Conservation (phyloP, 768 basidiomycete genomes). For the Podaxis sp. region DNA sequence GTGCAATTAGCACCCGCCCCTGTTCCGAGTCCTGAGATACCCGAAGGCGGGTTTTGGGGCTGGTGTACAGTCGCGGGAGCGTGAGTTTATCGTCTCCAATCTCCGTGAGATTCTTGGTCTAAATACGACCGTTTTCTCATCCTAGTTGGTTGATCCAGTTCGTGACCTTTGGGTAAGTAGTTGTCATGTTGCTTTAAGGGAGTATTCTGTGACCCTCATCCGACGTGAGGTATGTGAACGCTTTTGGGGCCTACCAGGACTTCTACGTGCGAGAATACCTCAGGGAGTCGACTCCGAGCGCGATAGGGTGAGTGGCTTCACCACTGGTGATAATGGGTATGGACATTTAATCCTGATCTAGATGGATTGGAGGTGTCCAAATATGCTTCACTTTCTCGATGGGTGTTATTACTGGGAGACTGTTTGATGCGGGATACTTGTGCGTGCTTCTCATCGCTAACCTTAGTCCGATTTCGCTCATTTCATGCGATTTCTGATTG, state of each 20-base stretch:
- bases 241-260: conserved; percentile 28
- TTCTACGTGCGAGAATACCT: conserved; percentile 27
- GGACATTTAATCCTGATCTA: conserved; percentile 11
- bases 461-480: neutral
- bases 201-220: neutral
- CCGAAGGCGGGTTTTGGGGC: conserved; percentile 13
- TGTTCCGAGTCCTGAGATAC: conserved; percentile 1
- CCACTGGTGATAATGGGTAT: neutral
- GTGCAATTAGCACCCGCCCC: neutral
- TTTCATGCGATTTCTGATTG: neutral
- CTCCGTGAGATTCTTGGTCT: neutral
- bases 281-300: conserved; percentile 18
- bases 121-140: neutral
- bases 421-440: conserved; percentile 53
- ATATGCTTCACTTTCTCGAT: conserved; percentile 43
- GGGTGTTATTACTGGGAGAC: conserved; percentile 40
- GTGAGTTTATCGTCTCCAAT: conserved; percentile 19
- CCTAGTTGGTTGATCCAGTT: conserved; percentile 33
- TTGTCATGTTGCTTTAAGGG: neutral
- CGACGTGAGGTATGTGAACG: conserved; percentile 21
- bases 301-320: conserved; percentile 19
- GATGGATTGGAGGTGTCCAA: conserved; percentile 51
- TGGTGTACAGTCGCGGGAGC: conserved; percentile 32
- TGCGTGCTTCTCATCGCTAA: conserved; percentile 19
- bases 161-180: conserved; percentile 34